Evolutionary conservation across 2,329 filamentous ascomycete species (phyloP).

Genomic region (Penicillium sp.): DNA sequence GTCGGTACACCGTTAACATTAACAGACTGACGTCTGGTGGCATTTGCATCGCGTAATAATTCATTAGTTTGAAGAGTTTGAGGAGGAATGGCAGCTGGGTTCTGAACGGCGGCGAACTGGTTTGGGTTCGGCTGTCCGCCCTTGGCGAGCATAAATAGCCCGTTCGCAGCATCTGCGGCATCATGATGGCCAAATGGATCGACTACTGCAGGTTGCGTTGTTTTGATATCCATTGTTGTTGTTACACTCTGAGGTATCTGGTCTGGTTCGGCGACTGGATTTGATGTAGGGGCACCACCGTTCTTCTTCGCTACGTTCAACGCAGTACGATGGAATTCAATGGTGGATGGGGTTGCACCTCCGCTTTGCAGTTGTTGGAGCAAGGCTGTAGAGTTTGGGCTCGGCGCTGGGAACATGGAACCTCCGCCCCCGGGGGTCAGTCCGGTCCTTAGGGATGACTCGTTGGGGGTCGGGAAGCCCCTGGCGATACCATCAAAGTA

Average conservation of each 20-base stretch:
- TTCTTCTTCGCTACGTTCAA: constrained; percentile 74
- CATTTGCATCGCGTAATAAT: constrained; percentile 48
- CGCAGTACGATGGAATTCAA: constrained; percentile 94
- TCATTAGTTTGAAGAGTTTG: constrained; percentile 60
- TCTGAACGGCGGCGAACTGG: constrained; percentile 57
- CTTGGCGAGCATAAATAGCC: constrained; percentile 84
- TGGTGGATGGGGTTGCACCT: constrained; percentile 83
- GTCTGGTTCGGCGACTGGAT: constrained; percentile 46
- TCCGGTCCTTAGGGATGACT: constrained; percentile 89
- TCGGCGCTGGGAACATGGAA: constrained; percentile 94
- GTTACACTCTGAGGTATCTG: constrained; percentile 39
- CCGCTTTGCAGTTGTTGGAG: constrained; percentile 80
- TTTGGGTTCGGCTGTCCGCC: constrained; percentile 62
- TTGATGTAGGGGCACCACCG: constrained; percentile 51
- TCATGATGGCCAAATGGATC: constrained; percentile 86
- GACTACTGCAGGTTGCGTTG: constrained; percentile 52
- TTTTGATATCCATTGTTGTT: constrained; percentile 50
- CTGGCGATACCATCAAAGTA: constrained; percentile 88
- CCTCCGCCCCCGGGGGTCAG: constrained; percentile 93
- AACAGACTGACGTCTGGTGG: constrained; percentile 49
- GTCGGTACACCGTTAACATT: constrained; percentile 55
- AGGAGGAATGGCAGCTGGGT: constrained; percentile 56
- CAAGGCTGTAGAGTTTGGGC: constrained; percentile 82
- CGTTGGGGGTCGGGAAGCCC: constrained; percentile 93
- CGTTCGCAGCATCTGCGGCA: constrained; percentile 90